These are phyloP conservation scores for Metschnikowia vanudenii DNA, from an alignment of 805 yeast genomes.

Conservation along the genomic window DNA sequence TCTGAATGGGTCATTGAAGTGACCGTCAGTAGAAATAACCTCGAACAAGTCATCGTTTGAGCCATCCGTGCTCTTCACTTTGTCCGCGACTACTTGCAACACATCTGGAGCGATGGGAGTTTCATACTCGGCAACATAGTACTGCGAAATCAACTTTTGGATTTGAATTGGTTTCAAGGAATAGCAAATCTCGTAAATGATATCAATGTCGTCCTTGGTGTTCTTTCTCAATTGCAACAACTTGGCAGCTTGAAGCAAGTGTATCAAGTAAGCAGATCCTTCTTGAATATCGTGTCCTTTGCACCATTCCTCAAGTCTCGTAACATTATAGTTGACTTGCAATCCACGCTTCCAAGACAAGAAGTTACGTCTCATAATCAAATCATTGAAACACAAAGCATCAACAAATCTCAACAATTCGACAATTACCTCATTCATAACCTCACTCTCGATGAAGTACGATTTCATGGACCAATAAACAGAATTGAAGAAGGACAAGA, in stretches of 20 bases:
- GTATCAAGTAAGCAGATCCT: slow-evolving; percentile 79
- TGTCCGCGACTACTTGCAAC: slow-evolving; percentile 75
- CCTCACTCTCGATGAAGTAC: slow-evolving; percentile 81
- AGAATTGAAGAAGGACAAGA: slow-evolving; percentile 81
- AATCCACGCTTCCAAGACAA: slow-evolving; percentile 97
- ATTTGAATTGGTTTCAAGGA: slow-evolving; percentile 93
- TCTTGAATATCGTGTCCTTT: slow-evolving; percentile 88
- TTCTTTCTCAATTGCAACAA: slow-evolving; percentile 88
- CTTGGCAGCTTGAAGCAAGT: slow-evolving; percentile 89
- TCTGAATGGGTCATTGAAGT: slow-evolving; percentile 82
- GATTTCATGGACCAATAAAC: slow-evolving; percentile 93
- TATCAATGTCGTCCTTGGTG: slow-evolving; percentile 83
- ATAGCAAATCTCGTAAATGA: slow-evolving; percentile 92
- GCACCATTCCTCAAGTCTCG: slow-evolving; percentile 98
- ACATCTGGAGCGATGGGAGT: slow-evolving; percentile 84
- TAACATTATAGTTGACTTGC: slow-evolving; percentile 93
- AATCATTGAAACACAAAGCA: slow-evolving; percentile 90
- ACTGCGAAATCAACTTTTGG: slow-evolving; percentile 86
- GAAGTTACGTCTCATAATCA: slow-evolving; percentile 91
- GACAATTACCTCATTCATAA: slow-evolving; percentile 76
- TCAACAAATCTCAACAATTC: slow-evolving; percentile 86
- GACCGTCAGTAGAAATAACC: slow-evolving; percentile 65
- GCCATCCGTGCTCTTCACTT: slow-evolving; percentile 60
- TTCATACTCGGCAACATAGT: slow-evolving; percentile 91
- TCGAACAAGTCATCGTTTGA: slow-evolving; percentile 65